Evolutionary conservation across 2,329 filamentous ascomycete species (phyloP), one percentile per base, ranked within the genome.

Genomic region (Aspergillus sp.): DNA sequence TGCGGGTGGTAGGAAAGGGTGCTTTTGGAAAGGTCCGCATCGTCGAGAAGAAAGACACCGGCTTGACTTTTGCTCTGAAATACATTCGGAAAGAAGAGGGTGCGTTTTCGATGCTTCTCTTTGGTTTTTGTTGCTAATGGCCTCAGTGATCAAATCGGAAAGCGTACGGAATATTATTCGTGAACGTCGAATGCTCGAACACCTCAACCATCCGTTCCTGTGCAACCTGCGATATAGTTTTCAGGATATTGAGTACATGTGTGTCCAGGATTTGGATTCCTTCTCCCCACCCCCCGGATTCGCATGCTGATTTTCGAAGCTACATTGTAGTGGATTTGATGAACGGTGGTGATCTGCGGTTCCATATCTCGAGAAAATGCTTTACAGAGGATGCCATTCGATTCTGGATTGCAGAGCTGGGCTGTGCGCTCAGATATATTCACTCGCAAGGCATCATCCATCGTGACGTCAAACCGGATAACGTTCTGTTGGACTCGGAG

Each of bases 21-120:
- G 93, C 93, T 49, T 98, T 98, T 75, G 93, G 93, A 63, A 98
- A 98, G 73, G 93, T 98, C 53, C 86, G 93, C 63, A 98, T 98
- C 58, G 93, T 98, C 64, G 93, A 98, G 77, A 83, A 90, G 58
- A 97, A 97, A 72, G 93, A 98, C 66, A 95, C 90, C 1, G 85
- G 84, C 48, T 74, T 97, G 61, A 91, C 90, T 2, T 98, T 98
- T 70, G 93, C 93, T 41, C 79, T 98, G 56, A 98, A 98, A 72
- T 97, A 97, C 70, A 97, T 97, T 56, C 84, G 90, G 58, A 97
- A 96, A 80, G 91, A 97, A 86, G 91, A 97, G 82, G 88, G 90
- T 64, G 53, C 30, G n/a, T 15, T 17, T 12, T 41, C 10, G n/a
- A 25, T 43, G 12, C 12, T n/a, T 7, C 2, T 12, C 9, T 9